Base-by-base conservation (phyloP, 768 basidiomycete genomes). In the Austroboletus eburneus region DNA sequence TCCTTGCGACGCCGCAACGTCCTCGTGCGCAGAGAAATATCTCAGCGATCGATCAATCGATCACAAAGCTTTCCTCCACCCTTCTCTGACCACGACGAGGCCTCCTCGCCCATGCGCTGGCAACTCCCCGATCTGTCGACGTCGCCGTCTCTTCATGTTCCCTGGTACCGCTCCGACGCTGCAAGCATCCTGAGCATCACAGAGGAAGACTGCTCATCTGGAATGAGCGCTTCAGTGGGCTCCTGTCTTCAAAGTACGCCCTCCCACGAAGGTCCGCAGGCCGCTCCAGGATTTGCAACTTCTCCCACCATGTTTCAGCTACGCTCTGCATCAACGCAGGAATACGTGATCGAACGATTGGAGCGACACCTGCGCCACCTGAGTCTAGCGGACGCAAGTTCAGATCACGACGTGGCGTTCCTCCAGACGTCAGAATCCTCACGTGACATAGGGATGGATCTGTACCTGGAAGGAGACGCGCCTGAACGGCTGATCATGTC, bases 291-390 rank as follows among this genome's bases (percentile, higher is more conserved):
- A 9, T 46, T 62, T 22, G 34, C 54, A 5, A 45, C 51, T 4
- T 64, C 50, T 21, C 59, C 58, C 7, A 50, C 57, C 1, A 6
- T 16, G 10, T 62, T 64, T 30, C 53, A 41, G 20, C 32, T 62
- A n/a, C 61, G 61, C 36, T 58, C 59, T 2, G 22, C 39, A 17
- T 50, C 53, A 3, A 47, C 43, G 9, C 10, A 40, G 12, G 58
- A 58, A 20, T 54, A 56, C 32, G 41, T 56, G n/a, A 50, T 62
- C 5, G 59, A 58, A 25, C 48, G 40, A 20, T 30, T 62, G 39
- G 61, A 56, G 40, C 34, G 48, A 38, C 45, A 50, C 41, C 16
- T 62, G 27, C 32, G 59, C 42, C 58, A 32, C n/a, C 48, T 62
- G 22, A 53, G 45, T 23, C 22, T 62, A 13, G 43, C 24, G 39